Base-by-base conservation (phyloP, 371 early-diverging fungal genomes). In the Mucor plumbeus region DNA sequence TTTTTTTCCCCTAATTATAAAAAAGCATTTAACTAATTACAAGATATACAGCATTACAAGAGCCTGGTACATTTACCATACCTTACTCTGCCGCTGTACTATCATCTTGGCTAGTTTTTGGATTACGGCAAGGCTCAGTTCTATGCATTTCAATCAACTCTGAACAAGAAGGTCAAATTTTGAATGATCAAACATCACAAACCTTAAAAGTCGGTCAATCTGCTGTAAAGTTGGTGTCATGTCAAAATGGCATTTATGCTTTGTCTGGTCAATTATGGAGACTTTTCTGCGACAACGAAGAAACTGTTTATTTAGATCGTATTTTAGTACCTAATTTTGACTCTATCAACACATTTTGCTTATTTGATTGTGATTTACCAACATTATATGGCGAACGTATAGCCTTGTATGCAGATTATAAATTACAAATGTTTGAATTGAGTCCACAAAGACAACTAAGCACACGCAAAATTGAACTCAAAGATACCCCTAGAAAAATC, bases 181-280 rank as follows among this genome's bases (percentile, higher is more conserved):
- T 50, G 26, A 13, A 50, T 7, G 21, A 4, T 8, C 11, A 26
- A 9, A 21, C 1, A 13, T 21, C 13, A 8, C 50, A 50, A 5
- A 21, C 26, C 10, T 7, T 50, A 4, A 19, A 10, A 17, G 50
- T 50, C 10, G 50, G 50, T 0, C 50, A 19, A 21, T 50, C 50
- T 50, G 50, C 50, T 50, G 21, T 50, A 4, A 11, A 8, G 0
- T 26, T 50, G 4, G 26, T 19, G 10, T 26, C 50, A 2, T 50
- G 50, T 11, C 26, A 50, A 50, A 9, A 67, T 34, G 43, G 50
- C 26, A 31, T 70, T 10, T 72, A 75, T 48, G 76, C 70, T 8
- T 26, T 73, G 35, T 78, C 69, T 7, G 72, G 72, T 7, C 66
- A 62, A 13, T 31, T 78, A 8, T 78, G 79, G 76, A 66, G 59